phyloP scores from a whole-genome alignment of 495 filamentous ascomycete genomes.

The Lentithecium fluviatile region DNA sequence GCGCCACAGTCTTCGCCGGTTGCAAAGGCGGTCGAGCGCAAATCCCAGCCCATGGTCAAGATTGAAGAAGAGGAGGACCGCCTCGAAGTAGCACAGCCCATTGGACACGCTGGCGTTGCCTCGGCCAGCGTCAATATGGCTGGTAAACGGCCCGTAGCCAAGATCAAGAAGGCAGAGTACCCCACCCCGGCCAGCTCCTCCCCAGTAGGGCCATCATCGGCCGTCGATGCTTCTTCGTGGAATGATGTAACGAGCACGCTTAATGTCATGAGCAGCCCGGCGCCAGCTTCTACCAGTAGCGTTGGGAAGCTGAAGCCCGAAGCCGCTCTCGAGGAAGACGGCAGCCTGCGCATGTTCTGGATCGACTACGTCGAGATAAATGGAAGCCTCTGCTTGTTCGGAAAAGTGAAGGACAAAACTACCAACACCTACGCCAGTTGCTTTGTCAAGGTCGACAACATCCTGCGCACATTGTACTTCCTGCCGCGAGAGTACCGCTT shows the following conservation, averaged over 20 bases:
- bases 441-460: constrained; percentile 95
- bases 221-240: constrained; percentile 81
- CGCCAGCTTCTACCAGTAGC: constrained; percentile 54
- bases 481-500: constrained; percentile 72
- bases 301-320: constrained; percentile 78
- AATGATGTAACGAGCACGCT: constrained; percentile 82
- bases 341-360: constrained; percentile 93
- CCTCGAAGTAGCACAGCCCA: constrained; percentile 79
- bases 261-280: constrained; percentile 75
- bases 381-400: constrained; percentile 89
- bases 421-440: constrained; percentile 78
- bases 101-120: constrained; percentile 60
- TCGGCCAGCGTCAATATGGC: constrained; percentile 78
- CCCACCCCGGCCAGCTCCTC: constrained; percentile 75
- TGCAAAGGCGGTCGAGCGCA: constrained; percentile 74
- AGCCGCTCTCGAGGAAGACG: constrained; percentile 85
- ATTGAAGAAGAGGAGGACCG: constrained; percentile 70
- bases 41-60: constrained; percentile 58
- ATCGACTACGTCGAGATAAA: constrained; percentile 93
- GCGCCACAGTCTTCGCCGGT: constrained; percentile 80
- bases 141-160: constrained; percentile 75
- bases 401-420: constrained; percentile 91
- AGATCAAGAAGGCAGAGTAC: constrained; percentile 65
- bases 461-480: constrained; percentile 89
- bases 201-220: constrained; percentile 57